phyloP scores from a whole-genome alignment of 1,284 basidiomycete genomes.

The Tremellales sp. region DNA sequence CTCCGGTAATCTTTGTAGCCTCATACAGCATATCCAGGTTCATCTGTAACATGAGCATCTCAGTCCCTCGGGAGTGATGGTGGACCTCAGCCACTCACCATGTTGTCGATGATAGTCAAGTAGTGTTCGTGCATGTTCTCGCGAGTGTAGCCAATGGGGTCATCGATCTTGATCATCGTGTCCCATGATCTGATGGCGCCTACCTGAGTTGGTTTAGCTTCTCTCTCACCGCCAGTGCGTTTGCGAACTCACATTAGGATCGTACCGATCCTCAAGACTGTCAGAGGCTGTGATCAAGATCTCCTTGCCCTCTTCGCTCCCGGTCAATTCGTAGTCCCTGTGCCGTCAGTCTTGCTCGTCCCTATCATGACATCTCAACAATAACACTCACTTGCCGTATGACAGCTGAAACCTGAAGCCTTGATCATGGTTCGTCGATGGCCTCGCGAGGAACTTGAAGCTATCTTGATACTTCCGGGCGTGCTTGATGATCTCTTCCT shows the following conservation, averaged over 20 bases:
- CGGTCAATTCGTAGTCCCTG: conserved; percentile 32
- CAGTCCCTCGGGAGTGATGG: neutral
- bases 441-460: conserved; percentile 23
- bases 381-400: conserved; percentile 29
- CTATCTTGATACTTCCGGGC: conserved; percentile 29
- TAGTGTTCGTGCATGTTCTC: conserved; percentile 38
- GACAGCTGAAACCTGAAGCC: conserved; percentile 40
- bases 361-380: no score
- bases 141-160: conserved; percentile 17
- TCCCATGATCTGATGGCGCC: conserved; percentile 40
- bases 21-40: conserved; percentile 41
- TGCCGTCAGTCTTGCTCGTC: neutral
- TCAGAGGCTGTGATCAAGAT: conserved; percentile 39
- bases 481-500: conserved; percentile 23
- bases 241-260: conserved; percentile 16
- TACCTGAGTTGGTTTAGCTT: conserved; percentile 9
- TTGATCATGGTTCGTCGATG: conserved; percentile 37
- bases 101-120: conserved; percentile 43
- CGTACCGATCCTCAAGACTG: conserved; percentile 32
- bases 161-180: conserved; percentile 16
- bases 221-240: neutral
- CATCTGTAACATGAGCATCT: conserved; percentile 24
- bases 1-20: conserved; percentile 31
- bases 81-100: conserved; percentile 19
- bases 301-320: conserved; percentile 19